Evolutionary conservation across 805 yeast genomes (phyloP).

Genomic region (Komagataella kurtzmanii): DNA sequence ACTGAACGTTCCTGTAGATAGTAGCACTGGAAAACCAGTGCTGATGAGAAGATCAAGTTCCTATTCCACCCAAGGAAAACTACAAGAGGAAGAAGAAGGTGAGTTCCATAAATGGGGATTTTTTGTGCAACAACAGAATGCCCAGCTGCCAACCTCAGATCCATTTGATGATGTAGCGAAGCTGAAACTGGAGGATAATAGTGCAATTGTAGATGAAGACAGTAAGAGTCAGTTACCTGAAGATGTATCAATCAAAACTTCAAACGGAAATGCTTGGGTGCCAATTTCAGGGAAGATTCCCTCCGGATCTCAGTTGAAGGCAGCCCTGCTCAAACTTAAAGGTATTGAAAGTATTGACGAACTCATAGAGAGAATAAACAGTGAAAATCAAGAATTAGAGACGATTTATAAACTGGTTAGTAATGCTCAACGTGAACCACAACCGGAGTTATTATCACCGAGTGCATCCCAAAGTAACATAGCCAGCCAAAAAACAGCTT

Average conservation of each 20-base stretch:
- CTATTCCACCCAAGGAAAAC: slow-evolving; percentile 54
- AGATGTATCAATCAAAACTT: slow-evolving; percentile 5
- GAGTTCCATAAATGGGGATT: slow-evolving; percentile 81
- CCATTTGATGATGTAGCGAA: slow-evolving; percentile 7
- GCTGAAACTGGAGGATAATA: not conserved
- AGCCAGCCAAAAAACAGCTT: not conserved
- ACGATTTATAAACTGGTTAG: slow-evolving; percentile 7
- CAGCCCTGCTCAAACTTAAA: slow-evolving; percentile 58
- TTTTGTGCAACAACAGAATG: slow-evolving; percentile 51
- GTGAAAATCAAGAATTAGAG: slow-evolving; percentile 22
- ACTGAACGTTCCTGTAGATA: slow-evolving; percentile 41
- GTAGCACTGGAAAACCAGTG: slow-evolving; percentile 60
- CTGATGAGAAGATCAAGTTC: slow-evolving; percentile 50
- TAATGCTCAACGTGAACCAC: not conserved
- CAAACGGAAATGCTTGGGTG: not conserved
- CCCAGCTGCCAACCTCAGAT: slow-evolving; percentile 11
- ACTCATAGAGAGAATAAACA: slow-evolving; percentile 50
- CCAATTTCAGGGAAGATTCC: slow-evolving; percentile 19
- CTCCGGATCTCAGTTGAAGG: slow-evolving; percentile 39
- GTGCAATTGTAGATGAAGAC: not conserved
- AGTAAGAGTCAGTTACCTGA: not conserved
- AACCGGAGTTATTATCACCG: not conserved
- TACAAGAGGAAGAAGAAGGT: slow-evolving; percentile 86
- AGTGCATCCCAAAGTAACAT: not conserved
- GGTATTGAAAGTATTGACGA: slow-evolving; percentile 62